A percentile compares a stretch with the other conserved stretches of the same genome.
phyloP scores from a whole-genome alignment of 768 basidiomycete genomes.

The Pleurotus citrinopileatus region DNA sequence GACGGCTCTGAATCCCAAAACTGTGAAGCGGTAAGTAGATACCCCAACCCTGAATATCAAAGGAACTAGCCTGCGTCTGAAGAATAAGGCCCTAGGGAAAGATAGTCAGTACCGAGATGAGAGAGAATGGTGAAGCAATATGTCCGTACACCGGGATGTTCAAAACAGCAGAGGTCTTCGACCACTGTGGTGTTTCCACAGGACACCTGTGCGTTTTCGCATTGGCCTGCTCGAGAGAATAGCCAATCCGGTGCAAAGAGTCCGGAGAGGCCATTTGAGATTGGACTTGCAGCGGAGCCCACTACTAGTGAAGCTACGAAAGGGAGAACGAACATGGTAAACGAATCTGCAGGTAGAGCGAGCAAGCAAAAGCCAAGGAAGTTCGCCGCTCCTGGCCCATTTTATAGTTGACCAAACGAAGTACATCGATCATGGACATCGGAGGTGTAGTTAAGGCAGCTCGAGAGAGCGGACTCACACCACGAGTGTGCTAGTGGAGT shows the following conservation, averaged over 20 bases:
- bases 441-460: too few species aligned
- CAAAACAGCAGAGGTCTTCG: conserved; percentile 19
- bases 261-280: neutral
- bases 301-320: too few species aligned
- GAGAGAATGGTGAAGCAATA: neutral
- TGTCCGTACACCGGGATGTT: conserved; percentile 16
- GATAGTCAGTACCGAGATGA: neutral
- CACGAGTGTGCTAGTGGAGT: too few species aligned
- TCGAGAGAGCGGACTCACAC: too few species aligned
- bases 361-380: too few species aligned
- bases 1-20: conserved; percentile 55
- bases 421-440: too few species aligned
- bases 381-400: too few species aligned
- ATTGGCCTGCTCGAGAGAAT: conserved; percentile 28
- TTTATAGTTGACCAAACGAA: too few species aligned
- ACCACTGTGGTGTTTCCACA: conserved; percentile 16
- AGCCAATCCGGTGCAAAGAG: neutral
- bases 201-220: conserved; percentile 34
- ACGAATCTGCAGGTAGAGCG: too few species aligned
- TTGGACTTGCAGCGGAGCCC: too few species aligned
- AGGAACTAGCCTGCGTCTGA: conserved; percentile 17
- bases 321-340: too few species aligned
- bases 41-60: neutral
- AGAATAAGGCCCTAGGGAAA: conserved; percentile 17
- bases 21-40: conserved; percentile 20